Base-by-base conservation (phyloP, 495 filamentous ascomycete species). In the Xylaria flabelliformis region DNA sequence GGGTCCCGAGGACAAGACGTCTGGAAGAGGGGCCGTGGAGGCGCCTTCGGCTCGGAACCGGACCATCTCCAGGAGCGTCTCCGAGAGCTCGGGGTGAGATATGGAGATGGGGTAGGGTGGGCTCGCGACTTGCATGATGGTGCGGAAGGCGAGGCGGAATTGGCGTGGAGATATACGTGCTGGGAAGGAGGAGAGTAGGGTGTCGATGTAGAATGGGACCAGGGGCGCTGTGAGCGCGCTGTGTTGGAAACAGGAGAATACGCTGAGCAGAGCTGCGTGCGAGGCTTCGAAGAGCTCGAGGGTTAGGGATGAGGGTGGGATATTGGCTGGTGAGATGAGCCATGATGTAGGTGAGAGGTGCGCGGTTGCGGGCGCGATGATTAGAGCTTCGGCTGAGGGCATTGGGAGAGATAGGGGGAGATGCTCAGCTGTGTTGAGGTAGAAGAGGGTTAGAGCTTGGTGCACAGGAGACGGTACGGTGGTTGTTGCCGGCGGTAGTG, bases 141-240 rank as follows among this genome's bases (percentile, higher is more conserved):
- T 95, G 79, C 93, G 94, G 87, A 97, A 95, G 29, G 95, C 96
- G 19, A 98, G 87, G 48, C 95, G 90, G 83, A 99, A 98, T 83
- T 99, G 96, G 8, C 94, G 89, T 4, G 91, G 88, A 1, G 94
- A 95, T 19, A 99, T 89, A 72, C 92, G 92, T 7, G 85, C 74
- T 3, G 96, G 97, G 81, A 98, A 99, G 10, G 92, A 87, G 78
- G 89, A 85, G 81, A 98, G 95, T 0, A 97, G 87, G 32, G 90
- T 89, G 66, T 95, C 91, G 69, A 96, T 88, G 80, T 99, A 98
- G 78, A 93, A 93, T 2, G 94, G 94, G 17, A 95, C 84, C 64
- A 97, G 86, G 72, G 88, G 88, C 17, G 89, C 87, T 41, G 93
- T 89, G 50, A 97, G 81, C 12, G 88, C 82, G 17, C 90, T 87